phyloP scores from a whole-genome alignment of 768 basidiomycete species.

The Boletales sp. region DNA sequence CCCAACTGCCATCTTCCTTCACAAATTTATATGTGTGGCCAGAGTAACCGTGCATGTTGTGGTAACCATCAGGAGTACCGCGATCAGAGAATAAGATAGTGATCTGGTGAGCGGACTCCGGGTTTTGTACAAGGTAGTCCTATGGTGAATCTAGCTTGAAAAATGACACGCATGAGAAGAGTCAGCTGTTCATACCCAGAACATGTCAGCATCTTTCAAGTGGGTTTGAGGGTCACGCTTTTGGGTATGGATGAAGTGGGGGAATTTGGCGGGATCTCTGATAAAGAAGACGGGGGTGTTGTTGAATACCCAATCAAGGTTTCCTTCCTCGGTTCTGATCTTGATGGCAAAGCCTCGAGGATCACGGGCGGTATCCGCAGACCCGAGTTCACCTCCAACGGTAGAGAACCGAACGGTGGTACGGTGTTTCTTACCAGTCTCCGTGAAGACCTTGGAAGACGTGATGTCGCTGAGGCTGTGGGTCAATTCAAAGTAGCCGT shows the following conservation, averaged over 20 bases:
- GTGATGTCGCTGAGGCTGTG: slow-evolving; percentile 82
- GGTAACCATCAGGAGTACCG: slow-evolving; percentile 87
- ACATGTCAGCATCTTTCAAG: slow-evolving; percentile 82
- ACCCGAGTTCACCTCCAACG: slow-evolving; percentile 85
- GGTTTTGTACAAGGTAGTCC: slow-evolving; percentile 88
- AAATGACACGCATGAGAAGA: not conserved
- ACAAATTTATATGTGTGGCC: slow-evolving; percentile 90
- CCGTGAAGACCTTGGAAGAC: slow-evolving; percentile 61
- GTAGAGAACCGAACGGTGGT: slow-evolving; percentile 90
- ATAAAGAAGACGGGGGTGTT: slow-evolving; percentile 93
- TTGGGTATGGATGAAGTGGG: slow-evolving; percentile 92
- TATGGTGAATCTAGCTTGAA: slow-evolving; percentile 27
- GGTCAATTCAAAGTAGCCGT: slow-evolving; percentile 90
- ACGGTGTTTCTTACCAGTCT: slow-evolving; percentile 64
- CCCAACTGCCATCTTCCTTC: slow-evolving; percentile 79
- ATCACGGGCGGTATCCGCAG: slow-evolving; percentile 89
- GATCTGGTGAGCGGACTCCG: slow-evolving; percentile 85
- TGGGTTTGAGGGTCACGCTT: slow-evolving; percentile 92
- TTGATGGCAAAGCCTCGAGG: slow-evolving; percentile 92
- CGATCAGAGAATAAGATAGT: slow-evolving; percentile 95
- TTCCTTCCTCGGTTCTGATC: slow-evolving; percentile 87
- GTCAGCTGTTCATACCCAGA: slow-evolving; percentile 52
- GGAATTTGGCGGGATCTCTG: slow-evolving; percentile 83
- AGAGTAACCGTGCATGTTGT: slow-evolving; percentile 87
- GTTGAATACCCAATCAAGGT: slow-evolving; percentile 90